Evolutionary conservation across 2,329 filamentous ascomycete species (phyloP).

Genomic region (Nemania diffusa): DNA sequence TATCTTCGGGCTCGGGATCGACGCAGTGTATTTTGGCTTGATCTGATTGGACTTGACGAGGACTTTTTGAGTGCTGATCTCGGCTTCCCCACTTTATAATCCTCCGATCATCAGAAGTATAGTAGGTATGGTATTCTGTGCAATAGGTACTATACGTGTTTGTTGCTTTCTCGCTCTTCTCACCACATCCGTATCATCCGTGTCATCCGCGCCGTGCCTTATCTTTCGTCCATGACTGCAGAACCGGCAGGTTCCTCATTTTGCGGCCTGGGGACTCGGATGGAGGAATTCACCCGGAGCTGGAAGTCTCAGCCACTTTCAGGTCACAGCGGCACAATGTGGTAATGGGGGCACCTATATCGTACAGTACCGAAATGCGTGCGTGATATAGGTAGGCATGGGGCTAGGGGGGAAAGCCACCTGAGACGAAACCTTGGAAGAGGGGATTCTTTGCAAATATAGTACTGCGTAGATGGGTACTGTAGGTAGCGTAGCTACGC

Average conservation of each 20-base stretch:
- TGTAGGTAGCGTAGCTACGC: too few relatives aligned
- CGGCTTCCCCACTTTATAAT: conserved; percentile 7
- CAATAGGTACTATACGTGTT: neutral
- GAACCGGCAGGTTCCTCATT: neutral
- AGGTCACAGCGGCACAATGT: conserved; percentile 15
- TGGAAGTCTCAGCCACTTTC: conserved; percentile 27
- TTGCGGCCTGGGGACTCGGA: neutral
- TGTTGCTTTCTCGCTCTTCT: neutral
- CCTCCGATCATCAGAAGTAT: neutral
- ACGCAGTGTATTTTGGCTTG: neutral
- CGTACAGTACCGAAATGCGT: neutral
- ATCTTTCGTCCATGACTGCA: conserved; percentile 20
- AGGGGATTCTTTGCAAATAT: neutral
- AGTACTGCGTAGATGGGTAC: neutral
- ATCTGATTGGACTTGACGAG: conserved; percentile 8
- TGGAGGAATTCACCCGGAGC: conserved; percentile 5
- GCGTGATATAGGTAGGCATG: conserved; percentile 5
- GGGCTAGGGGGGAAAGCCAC: conserved; percentile 13
- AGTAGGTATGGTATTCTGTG: neutral
- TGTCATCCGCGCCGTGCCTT: conserved; percentile 11
- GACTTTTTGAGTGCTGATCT: conserved; percentile 16
- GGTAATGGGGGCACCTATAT: neutral
- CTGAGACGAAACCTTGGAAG: conserved; percentile 12
- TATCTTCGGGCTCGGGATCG: conserved; percentile 13
- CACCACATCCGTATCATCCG: conserved; percentile 21